Percentiles rank a stretch among this genome's conserved stretches.
Evolutionary conservation across 1,139 yeast species (phyloP).

Genomic region (Candida pseudocylindracea): DNA sequence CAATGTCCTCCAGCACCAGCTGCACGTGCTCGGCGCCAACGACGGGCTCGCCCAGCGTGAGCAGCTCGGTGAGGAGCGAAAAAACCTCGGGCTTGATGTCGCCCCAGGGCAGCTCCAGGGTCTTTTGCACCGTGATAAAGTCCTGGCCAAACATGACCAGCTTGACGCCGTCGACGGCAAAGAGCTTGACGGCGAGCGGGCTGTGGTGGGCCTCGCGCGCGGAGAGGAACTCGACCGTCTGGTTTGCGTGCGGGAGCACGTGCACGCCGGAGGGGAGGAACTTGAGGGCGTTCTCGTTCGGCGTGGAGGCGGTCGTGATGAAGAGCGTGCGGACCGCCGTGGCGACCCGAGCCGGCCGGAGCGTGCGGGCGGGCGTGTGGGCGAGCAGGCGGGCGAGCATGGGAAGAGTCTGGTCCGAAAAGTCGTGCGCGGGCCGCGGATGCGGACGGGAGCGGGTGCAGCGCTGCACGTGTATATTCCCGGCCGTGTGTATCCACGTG

Average conservation of each 20-base stretch:
- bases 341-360: no score
- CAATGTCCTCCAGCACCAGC: constrained; percentile 13
- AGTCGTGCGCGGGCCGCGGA: no score
- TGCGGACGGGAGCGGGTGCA: no score
- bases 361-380: no score
- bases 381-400: no score
- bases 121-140: constrained; percentile 73
- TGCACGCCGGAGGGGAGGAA: constrained; percentile 17
- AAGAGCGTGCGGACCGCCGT: constrained; percentile 4
- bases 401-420: no score
- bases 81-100: constrained; percentile 76
- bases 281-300: constrained; percentile 24
- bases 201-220: constrained; percentile 34
- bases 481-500: no score
- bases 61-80: constrained; percentile 60
- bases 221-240: constrained; percentile 28
- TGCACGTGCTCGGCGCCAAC: constrained; percentile 8
- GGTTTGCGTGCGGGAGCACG: constrained; percentile 16
- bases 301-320: constrained; percentile 12
- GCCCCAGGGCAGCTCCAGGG: constrained; percentile 38
- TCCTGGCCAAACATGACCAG: constrained; percentile 31
- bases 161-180: constrained; percentile 26
- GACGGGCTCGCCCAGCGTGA: constrained; percentile 49
- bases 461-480: no score
- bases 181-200: constrained; percentile 29